Base-by-base conservation (phyloP, 2,329 filamentous ascomycete genomes). In the Xylariales sp. region DNA sequence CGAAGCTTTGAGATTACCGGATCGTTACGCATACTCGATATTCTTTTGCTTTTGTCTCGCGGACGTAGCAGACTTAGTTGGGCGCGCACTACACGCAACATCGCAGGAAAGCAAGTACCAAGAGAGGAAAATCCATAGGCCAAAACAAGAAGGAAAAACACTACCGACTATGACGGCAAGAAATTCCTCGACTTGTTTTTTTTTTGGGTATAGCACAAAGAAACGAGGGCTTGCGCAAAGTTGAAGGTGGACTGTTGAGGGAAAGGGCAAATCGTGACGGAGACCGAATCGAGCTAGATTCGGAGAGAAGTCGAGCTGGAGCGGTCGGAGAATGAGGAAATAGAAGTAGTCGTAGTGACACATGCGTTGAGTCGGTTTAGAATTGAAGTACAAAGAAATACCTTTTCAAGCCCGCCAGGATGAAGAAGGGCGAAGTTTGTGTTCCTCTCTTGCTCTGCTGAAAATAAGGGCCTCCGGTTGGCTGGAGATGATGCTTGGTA, bases 341-440 rank as follows among this genome's bases (percentile, higher is more conserved):
- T 43, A 41, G 32, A 69, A 41, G 56, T 66, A 57, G 65, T 63
- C 52, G 46, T 62, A 57, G 65, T 46, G 49, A 69, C 56, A 64
- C 23, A 53, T 57, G 45, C 61, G 65, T 60, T 63, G 68, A 65
- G 68, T 70, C 65, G 46, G 48, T 64, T 62, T 49, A 61, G 68
- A 65, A 62, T 65, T 60, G 61, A 68, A 64, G 53, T 67, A 34
- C 18, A 14, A 54, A 49, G 12, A 55, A 61, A 61, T n/a, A 60
- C 18, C 5, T 39, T 16, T 1, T 32, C 5, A 7, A 8, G 16
- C 4, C 5, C 14, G 2, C 28, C 9, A 18, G 2, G n/a, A 23
- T 14, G 10, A 18, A 3, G 10, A 18, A 3, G 34, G n/a, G 18
- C 30, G 36, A 55, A 28, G 7, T 14, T 14, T 18, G 50, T 53